Evolutionary conservation across 208 protist genomes (phyloP).

Genomic region (Trypanosoma cruzi): DNA sequence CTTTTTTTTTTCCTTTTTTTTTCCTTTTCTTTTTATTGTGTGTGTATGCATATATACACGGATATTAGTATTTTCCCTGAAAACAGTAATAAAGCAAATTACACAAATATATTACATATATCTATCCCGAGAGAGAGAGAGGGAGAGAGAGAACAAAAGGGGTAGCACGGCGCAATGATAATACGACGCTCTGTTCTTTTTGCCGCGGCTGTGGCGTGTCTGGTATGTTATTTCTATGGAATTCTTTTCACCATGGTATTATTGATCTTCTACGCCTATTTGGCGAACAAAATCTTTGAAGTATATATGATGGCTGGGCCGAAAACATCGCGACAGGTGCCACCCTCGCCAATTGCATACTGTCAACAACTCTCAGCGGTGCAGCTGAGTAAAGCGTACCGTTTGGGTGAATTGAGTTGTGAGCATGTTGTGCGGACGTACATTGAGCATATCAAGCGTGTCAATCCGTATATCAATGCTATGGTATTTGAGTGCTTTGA

Average conservation of each 20-base stretch:
- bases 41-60: background rate
- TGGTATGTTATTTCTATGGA: slow-evolving; percentile 25
- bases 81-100: too few relatives aligned
- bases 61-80: background rate
- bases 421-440: slow-evolving; percentile 71
- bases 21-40: background rate
- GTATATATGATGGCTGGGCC: slow-evolving; percentile 58
- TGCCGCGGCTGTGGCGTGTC: slow-evolving; percentile 4
- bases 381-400: slow-evolving; percentile 69
- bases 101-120: background rate
- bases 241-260: slow-evolving; percentile 24
- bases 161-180: background rate
- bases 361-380: slow-evolving; percentile 83
- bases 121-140: background rate
- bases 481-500: slow-evolving; percentile 90
- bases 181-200: background rate
- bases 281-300: slow-evolving; percentile 41
- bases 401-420: slow-evolving; percentile 49
- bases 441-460: slow-evolving; percentile 80
- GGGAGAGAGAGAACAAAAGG: background rate
- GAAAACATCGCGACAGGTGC: slow-evolving; percentile 67
- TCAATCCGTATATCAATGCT: slow-evolving; percentile 82
- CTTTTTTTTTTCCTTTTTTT: slow-evolving; percentile 18
- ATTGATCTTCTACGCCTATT: slow-evolving; percentile 40
- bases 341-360: slow-evolving; percentile 55